Conservation (phyloP, 768 basidiomycete genomes). For the Xerocomellus chrysenteron region DNA sequence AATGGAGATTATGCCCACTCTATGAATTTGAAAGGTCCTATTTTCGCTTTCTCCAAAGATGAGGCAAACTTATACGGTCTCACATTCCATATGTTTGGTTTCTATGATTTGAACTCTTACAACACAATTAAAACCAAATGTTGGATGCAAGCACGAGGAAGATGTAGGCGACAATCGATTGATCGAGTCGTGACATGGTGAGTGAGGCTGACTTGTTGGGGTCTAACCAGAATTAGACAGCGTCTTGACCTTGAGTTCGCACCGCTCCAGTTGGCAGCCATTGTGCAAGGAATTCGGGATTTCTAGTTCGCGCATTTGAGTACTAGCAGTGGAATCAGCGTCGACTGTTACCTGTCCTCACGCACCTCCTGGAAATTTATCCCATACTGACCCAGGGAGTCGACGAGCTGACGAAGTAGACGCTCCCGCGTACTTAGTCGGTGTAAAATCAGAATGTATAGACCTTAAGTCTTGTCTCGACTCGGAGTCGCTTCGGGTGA, state of each 20-base stretch:
- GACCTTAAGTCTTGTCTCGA: too few relatives aligned
- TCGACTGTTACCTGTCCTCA: background rate
- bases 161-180: background rate
- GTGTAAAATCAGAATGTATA: too few relatives aligned
- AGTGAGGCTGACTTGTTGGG: background rate
- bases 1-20: background rate
- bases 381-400: too few relatives aligned
- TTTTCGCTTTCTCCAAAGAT: slow-evolving; percentile 1
- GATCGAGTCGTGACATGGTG: background rate
- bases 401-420: too few relatives aligned
- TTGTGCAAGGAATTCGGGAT: background rate
- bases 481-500: too few relatives aligned
- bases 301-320: background rate
- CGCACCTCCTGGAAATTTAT: too few relatives aligned
- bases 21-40: slow-evolving; percentile 3
- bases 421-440: too few relatives aligned
- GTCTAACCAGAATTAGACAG: background rate
- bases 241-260: background rate
- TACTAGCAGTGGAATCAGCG: background rate
- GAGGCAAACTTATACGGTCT: slow-evolving; percentile 6
- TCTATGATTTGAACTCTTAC: background rate
- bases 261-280: background rate
- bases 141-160: background rate
- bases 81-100: background rate
- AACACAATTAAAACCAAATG: background rate